phyloP scores from a whole-genome alignment of 495 filamentous ascomycete genomes.

The Aspergillus olivimuriae region DNA sequence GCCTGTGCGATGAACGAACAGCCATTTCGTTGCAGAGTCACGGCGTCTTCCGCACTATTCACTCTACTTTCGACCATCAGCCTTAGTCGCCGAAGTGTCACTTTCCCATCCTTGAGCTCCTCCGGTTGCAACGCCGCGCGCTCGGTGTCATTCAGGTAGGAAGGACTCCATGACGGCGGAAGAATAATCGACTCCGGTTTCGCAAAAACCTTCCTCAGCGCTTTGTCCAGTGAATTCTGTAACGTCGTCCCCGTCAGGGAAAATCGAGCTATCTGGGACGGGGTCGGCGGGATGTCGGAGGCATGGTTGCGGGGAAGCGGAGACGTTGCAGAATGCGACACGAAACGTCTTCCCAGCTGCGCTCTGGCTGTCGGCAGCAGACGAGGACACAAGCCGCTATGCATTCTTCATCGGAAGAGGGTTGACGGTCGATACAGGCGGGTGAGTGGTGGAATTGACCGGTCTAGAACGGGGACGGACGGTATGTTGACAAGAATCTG shows the following conservation, averaged over 20 bases:
- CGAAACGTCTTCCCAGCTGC: background rate
- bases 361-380: background rate
- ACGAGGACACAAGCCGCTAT: background rate
- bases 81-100: background rate
- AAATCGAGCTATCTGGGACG: background rate
- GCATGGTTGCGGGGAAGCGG: background rate
- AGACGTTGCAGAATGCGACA: background rate
- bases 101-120: too few relatives aligned
- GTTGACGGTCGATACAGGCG: too few relatives aligned
- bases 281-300: background rate
- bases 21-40: conserved; percentile 3
- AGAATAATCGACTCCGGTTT: background rate
- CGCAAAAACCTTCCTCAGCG: background rate
- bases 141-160: too few relatives aligned
- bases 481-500: background rate
- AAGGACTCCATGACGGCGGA: background rate
- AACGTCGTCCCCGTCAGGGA: background rate
- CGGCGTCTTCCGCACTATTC: background rate
- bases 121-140: too few relatives aligned
- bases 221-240: background rate
- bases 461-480: background rate
- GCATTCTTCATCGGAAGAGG: background rate
- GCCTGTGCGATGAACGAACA: background rate
- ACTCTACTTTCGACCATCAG: background rate
- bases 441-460: too few relatives aligned